These are phyloP conservation scores for Adansonia gregorii DNA, from an alignment of 441 rosid species.

Conservation along the genomic window DNA sequence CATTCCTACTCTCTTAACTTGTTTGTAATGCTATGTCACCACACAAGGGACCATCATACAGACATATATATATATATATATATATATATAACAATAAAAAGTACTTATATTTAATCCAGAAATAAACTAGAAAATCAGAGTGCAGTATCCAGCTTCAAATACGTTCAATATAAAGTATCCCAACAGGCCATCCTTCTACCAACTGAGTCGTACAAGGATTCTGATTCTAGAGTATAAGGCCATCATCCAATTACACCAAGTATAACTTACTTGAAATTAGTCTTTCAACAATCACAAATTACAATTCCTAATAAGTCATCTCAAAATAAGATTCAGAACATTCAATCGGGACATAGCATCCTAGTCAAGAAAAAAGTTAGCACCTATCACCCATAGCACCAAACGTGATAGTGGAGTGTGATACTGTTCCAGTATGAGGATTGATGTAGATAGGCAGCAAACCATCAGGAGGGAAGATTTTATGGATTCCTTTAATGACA, in stretches of 20 bases:
- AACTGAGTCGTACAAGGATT: neutral
- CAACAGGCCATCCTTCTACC: neutral
- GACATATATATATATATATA: neutral
- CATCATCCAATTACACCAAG: neutral
- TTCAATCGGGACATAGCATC: neutral
- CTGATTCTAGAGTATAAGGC: neutral
- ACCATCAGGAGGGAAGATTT: slow-evolving; percentile 87
- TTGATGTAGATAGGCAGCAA: slow-evolving; percentile 88
- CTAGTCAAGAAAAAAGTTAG: neutral
- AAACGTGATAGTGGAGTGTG: slow-evolving; percentile 79
- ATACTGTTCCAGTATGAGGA: slow-evolving; percentile 61
- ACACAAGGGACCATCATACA: neutral
- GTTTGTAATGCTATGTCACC: neutral
- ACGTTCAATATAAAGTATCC: slow-evolving; percentile 4
- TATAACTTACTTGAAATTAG: neutral
- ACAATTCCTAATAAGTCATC: neutral
- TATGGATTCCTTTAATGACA: slow-evolving; percentile 63
- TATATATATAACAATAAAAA: neutral
- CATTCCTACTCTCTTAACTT: neutral
- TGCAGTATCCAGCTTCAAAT: neutral
- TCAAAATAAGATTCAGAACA: neutral
- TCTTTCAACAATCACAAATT: neutral
- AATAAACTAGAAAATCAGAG: neutral
- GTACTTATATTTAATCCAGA: neutral
- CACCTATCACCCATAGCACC: slow-evolving; percentile 99